Evolutionary conservation across 1,139 yeast genomes (phyloP).

Genomic region (Geotrichum bryndzae): DNA sequence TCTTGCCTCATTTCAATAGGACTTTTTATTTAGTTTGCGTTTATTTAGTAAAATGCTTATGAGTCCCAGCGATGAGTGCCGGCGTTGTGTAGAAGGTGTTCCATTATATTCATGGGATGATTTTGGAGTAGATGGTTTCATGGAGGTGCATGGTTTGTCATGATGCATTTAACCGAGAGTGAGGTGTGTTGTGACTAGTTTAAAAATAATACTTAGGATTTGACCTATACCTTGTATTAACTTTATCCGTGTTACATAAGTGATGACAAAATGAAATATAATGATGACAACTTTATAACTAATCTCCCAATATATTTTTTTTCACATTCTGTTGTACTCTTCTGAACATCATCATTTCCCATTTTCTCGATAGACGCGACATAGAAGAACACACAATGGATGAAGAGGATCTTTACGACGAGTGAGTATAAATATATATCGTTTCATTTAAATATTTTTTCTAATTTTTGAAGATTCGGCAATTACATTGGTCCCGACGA

Average conservation of each 20-base stretch:
- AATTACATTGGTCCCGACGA: constrained; percentile 52
- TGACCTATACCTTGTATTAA: too few species aligned
- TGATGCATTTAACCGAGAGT: too few species aligned
- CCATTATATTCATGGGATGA: too few species aligned
- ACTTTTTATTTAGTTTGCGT: too few species aligned
- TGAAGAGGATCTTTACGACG: constrained; percentile 64
- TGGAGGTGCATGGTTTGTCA: too few species aligned
- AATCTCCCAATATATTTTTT: neutral
- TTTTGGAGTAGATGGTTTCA: too few species aligned
- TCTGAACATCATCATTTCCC: neutral
- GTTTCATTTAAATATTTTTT: constrained; percentile 8
- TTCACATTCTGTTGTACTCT: neutral
- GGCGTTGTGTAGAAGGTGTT: too few species aligned
- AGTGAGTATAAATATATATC: constrained; percentile 34
- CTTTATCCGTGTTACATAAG: too few species aligned
- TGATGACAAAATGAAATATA: neutral
- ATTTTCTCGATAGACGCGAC: neutral
- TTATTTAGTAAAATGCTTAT: too few species aligned
- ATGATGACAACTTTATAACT: neutral
- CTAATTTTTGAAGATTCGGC: constrained; percentile 45
- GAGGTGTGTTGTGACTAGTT: too few species aligned
- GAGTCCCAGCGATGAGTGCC: too few species aligned
- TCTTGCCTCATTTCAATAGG: too few species aligned
- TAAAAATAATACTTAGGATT: neutral
- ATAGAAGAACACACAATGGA: constrained; percentile 10